Evolutionary conservation across 2,329 filamentous ascomycete species (phyloP).

Genomic region (Zasmidium angulare): DNA sequence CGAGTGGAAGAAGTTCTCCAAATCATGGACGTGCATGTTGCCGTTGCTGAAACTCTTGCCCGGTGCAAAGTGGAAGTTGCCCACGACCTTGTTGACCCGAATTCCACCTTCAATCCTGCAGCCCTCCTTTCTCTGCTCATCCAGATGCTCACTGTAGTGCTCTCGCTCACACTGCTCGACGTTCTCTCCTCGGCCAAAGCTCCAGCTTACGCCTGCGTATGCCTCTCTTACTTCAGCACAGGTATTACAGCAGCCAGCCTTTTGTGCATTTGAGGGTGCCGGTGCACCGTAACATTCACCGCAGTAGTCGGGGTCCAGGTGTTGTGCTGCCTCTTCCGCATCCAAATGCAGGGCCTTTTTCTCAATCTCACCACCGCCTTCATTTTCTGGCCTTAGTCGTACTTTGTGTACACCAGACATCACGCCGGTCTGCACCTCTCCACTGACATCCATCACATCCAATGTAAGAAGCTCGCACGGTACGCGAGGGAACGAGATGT

Average conservation of each 20-base stretch:
- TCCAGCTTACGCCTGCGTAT: slow-evolving; percentile 86
- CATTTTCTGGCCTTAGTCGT: slow-evolving; percentile 67
- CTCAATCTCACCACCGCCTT: slow-evolving; percentile 77
- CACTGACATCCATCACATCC: slow-evolving; percentile 98
- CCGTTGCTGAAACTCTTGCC: slow-evolving; percentile 94
- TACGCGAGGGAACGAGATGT: slow-evolving; percentile 90
- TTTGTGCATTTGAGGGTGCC: slow-evolving; percentile 67
- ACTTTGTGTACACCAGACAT: slow-evolving; percentile 92
- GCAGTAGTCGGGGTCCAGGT: slow-evolving; percentile 90
- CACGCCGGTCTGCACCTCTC: slow-evolving; percentile 92
- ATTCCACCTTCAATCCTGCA: slow-evolving; percentile 91
- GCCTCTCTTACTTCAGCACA: slow-evolving; percentile 96
- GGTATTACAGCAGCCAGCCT: slow-evolving; percentile 92
- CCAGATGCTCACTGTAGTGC: slow-evolving; percentile 86
- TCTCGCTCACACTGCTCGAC: slow-evolving; percentile 96
- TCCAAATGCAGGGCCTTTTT: slow-evolving; percentile 69
- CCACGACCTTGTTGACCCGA: slow-evolving; percentile 96
- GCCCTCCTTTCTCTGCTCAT: slow-evolving; percentile 84
- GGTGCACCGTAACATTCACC: slow-evolving; percentile 88
- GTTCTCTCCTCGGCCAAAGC: slow-evolving; percentile 85
- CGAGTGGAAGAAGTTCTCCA: slow-evolving; percentile 86
- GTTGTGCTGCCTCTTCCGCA: slow-evolving; percentile 60
- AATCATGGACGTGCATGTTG: slow-evolving; percentile 95
- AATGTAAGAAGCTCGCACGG: slow-evolving; percentile 94
- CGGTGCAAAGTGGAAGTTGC: slow-evolving; percentile 97